Base-by-base conservation (phyloP, 345 rosid genomes). In the Bruguiera gymnorhiza region DNA sequence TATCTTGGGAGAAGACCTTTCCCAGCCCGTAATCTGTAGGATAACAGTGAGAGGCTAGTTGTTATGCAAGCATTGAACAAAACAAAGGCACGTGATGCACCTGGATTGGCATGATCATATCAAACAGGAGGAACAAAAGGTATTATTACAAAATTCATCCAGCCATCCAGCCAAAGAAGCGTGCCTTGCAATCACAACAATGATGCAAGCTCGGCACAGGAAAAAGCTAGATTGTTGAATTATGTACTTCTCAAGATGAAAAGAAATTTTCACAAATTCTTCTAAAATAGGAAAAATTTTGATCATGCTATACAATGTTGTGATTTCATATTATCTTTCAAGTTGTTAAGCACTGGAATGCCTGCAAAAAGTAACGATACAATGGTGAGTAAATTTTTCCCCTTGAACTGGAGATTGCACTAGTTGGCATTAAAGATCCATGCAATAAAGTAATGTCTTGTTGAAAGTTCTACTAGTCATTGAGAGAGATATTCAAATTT, bases 401-500 rank as follows among this genome's bases (percentile, higher is more conserved):
- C 58, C 21, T 54, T 20, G 26, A 52, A 53, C 62, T 20, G 29
- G 8, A 55, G 27, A 8, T 6, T 23, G n/a, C 48, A 61, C 31
- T 56, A 29, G 23, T 19, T 65, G 23, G 39, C 20, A 10, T n/a
- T 9, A 54, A 61, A 30, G 15, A 3, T 37, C 31, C 37, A 21
- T 37, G 37, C 13, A 32, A 21, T 19, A 7, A 24, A 1, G 13
- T 27, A 37, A 27, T n/a, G 56, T 19, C 30, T 21, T 11, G 10
- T 10, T 18, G 56, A 20, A 27, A 63, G 55, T 24, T 46, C 31
- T 29, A 70, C 60, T 66, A 69, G 51, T 63, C 70, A 24, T 63
- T 63, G 62, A 52, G 62, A 34, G 73, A 77, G 50, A 86, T 66
- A 56, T 75, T 67, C 74, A 94, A 76, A 75, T 68, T 84, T 81